Evolutionary conservation across 108 stramenopile species (phyloP), one percentile per base, ranked within the genome.

Genomic region (Cyclotella choctawhatcheeana): DNA sequence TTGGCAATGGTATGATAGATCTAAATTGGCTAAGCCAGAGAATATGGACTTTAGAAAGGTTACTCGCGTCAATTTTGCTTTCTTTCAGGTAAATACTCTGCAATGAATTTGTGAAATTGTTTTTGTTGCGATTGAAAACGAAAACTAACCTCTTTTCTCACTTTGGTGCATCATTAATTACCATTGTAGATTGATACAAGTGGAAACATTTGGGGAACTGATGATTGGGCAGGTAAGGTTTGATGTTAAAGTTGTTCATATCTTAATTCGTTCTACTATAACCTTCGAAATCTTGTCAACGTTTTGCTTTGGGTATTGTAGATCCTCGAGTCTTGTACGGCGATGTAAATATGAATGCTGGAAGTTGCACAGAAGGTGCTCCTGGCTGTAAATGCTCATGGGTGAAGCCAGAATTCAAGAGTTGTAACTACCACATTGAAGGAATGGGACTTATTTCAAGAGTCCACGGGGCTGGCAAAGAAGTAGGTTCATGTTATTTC

Each of bases 1-100:
- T n/a, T n/a, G n/a, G n/a, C 81, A 82, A 53, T 73, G 56, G 37
- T 82, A 82, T 71, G 82, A 82, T 21, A 63, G 82, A 27, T 31
- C 53, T 31, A 8, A 27, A 2, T 50, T 62, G 34, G 77, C 82
- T 59, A 69, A 67, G 22, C 82, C 82, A 20, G 20, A 66, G 44
- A 82, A 79, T 48, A 44, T 79, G 13, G 73, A 78, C 51, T 33
- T 56, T 32, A 48, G 65, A 25, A 82, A 82, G 24, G 72, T 79
- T 1, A 71, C 74, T 0, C 56, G 82, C 2, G 48, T 64, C 48
- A 82, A 82, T 67, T 82, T 79, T 56, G 82, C 82, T 33, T 82
- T 82, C 64, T 82, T 82, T 51, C 81, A 82, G 51, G 30, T 24
- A 33, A 48, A 53, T 22, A 37, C 18, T 14, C 12, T 31, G 0